A percentile compares a stretch with the other conserved stretches of the same genome.
Conservation (phyloP, 805 yeast species). For the Ogataea polymorpha region DNA sequence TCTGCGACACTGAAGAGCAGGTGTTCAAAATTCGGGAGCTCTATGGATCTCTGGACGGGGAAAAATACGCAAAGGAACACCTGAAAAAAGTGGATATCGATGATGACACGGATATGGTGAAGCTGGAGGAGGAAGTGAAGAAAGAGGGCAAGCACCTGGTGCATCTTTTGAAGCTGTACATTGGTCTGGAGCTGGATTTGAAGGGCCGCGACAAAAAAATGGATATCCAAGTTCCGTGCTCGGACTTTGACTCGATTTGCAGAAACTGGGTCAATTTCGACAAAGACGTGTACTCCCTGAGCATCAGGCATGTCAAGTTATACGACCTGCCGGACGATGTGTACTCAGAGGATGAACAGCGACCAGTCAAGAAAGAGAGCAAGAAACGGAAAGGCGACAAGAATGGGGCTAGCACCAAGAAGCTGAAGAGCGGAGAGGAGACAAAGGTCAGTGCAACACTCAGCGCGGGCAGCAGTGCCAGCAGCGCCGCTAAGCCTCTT, state of each 20-base stretch:
- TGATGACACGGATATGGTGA: slow-evolving; percentile 29
- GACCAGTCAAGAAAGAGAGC: slow-evolving; percentile 60
- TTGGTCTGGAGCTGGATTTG: slow-evolving; percentile 65
- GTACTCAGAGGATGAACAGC: slow-evolving; percentile 69
- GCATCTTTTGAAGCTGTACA: slow-evolving; percentile 70
- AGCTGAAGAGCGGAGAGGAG: slow-evolving; percentile 22
- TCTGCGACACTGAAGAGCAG: slow-evolving; percentile 42
- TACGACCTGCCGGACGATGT: slow-evolving; percentile 85
- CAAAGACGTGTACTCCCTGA: slow-evolving; percentile 55
- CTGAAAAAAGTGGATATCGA: slow-evolving; percentile 32
- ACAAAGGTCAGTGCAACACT: slow-evolving; percentile 6
- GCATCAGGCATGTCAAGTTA: slow-evolving; percentile 69
- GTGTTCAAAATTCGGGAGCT: slow-evolving; percentile 26
- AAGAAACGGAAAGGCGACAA: slow-evolving; percentile 50
- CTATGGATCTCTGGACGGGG: slow-evolving; percentile 61
- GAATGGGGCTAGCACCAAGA: slow-evolving; percentile 30
- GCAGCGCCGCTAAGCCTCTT: slow-evolving; percentile 3
- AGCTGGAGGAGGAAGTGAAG: slow-evolving; percentile 25
- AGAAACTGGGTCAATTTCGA: slow-evolving; percentile 68
- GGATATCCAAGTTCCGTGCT: slow-evolving; percentile 86
- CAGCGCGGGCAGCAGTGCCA: slow-evolving; percentile 10
- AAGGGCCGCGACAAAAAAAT: slow-evolving; percentile 59
- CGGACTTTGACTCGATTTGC: slow-evolving; percentile 81
- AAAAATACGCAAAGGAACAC: slow-evolving; percentile 37
- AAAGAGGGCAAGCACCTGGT: slow-evolving; percentile 34